Evolutionary conservation across 257 asterid genomes (phyloP), one percentile per base, ranked within the genome.

Genomic region (Solanum raphanifolium): DNA sequence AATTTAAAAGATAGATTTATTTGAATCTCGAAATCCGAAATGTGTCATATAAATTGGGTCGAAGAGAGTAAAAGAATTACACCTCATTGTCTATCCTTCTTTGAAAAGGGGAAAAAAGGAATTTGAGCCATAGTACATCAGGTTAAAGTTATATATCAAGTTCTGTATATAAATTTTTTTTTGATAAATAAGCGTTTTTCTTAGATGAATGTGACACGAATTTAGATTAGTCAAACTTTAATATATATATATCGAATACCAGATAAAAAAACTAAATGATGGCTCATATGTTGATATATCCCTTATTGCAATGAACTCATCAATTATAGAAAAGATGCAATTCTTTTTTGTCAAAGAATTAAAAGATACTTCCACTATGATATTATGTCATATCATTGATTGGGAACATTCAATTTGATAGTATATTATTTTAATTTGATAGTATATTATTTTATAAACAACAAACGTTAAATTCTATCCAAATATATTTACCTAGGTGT

Each of bases 131-230:
- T 8, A 32, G 27, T 34, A 32, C 27, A 32, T 72, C 6, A 1
- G 21, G 4, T 32, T 72, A 15, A 69, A 29, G 35, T 3, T 71
- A 31, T 71, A 31, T 71, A 31, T 71, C 20, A 9, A 16, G 5
- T 60, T 60, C 0, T 23, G 13, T n/a, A n/a, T n/a, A n/a, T n/a
- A n/a, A n/a, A n/a, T n/a, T n/a, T n/a, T n/a, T n/a, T n/a, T n/a
- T n/a, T 60, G 0, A 4, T 7, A 60, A 0, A 9, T 0, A 60
- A 60, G 0, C 0, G 0, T 41, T 55, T 55, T 55, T 1, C 2
- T 4, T 4, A 2, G 9, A 9, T 4, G 0, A 2, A 4, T 23
- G 2, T 23, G 1, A 2, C 0, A 60, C 0, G 0, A 0, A 23
- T 60, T 4, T 23, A 23, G 0, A 60, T 60, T 60, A 23, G 0